phyloP scores from a whole-genome alignment of 2,329 filamentous ascomycete species.

The Cryphonectria radicalis region DNA sequence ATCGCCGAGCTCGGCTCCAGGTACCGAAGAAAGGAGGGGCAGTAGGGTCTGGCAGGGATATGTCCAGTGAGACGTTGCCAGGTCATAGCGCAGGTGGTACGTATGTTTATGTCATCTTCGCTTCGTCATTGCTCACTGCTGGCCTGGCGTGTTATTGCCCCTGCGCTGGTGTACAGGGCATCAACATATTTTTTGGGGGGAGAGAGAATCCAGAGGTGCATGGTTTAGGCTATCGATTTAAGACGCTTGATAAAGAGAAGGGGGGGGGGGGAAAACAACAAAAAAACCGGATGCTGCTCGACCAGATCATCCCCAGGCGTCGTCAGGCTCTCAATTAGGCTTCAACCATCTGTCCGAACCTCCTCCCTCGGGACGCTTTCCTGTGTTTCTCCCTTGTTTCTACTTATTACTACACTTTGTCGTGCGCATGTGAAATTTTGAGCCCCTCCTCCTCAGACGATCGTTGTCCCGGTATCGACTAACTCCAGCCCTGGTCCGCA shows the following conservation, averaged over 20 bases:
- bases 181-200: background rate
- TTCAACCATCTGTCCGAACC: conserved; percentile 7
- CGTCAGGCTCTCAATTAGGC: background rate
- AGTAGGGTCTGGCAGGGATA: conserved; percentile 1
- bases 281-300: background rate
- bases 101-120: conserved; percentile 18
- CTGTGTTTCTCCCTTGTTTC: conserved; percentile 13
- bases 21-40: conserved; percentile 6
- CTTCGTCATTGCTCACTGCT: conserved; percentile 3
- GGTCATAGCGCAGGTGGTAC: conserved; percentile 10
- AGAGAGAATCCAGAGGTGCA: conserved; percentile 3
- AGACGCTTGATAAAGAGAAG: background rate
- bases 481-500: conserved; percentile 7
- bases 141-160: conserved; percentile 17
- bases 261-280: background rate
- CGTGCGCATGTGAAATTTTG: conserved; percentile 25
- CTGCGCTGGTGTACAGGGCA: conserved; percentile 1
- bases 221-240: background rate
- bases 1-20: conserved; percentile 28
- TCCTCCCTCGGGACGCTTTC: background rate
- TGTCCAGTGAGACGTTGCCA: conserved; percentile 19
- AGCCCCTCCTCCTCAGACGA: conserved; percentile 5
- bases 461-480: conserved; percentile 6
- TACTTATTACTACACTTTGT: conserved; percentile 8
- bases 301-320: background rate